A percentile compares a stretch with the other conserved stretches of the same genome.
Evolutionary conservation across 1,284 basidiomycete genomes (phyloP).

Genomic region (Mycena sp.): DNA sequence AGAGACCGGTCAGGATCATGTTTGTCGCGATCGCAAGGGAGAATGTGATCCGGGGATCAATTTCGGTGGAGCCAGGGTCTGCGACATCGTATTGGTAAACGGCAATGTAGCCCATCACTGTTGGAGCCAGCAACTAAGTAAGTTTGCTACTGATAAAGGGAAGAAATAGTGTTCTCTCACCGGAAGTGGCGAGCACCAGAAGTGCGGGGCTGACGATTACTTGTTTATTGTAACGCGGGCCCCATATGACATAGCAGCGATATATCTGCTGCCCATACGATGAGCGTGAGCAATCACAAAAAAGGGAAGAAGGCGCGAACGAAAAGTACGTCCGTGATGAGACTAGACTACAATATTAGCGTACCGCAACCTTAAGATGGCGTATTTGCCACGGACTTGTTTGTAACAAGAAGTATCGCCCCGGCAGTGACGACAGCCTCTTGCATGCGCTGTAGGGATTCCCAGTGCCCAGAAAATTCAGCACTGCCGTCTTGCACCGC

Average conservation of each 20-base stretch:
- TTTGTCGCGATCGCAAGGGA: neutral
- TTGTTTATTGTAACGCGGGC: neutral
- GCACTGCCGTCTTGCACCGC: too few species aligned
- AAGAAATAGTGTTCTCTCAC: neutral
- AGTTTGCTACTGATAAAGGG: too few species aligned
- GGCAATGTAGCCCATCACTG: neutral
- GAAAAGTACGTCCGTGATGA: constrained; percentile 1
- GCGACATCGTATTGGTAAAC: neutral
- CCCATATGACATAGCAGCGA: constrained; percentile 7
- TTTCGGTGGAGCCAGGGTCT: neutral
- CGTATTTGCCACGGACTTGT: neutral
- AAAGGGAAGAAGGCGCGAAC: neutral
- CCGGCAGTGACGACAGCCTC: neutral
- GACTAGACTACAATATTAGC: neutral
- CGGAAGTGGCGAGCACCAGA: neutral
- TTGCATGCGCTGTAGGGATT: neutral
- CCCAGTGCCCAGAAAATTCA: too few species aligned
- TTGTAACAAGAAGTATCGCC: neutral
- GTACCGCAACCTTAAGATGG: too few species aligned
- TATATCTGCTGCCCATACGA: neutral
- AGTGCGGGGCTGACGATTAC: neutral
- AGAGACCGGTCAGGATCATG: constrained; percentile 2
- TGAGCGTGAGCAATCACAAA: neutral
- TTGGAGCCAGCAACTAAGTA: too few species aligned
- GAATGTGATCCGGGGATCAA: neutral